These are phyloP conservation scores for Pythium pyrilobum DNA, from an alignment of 352 stramenopile genomes.

Conservation along the genomic window DNA sequence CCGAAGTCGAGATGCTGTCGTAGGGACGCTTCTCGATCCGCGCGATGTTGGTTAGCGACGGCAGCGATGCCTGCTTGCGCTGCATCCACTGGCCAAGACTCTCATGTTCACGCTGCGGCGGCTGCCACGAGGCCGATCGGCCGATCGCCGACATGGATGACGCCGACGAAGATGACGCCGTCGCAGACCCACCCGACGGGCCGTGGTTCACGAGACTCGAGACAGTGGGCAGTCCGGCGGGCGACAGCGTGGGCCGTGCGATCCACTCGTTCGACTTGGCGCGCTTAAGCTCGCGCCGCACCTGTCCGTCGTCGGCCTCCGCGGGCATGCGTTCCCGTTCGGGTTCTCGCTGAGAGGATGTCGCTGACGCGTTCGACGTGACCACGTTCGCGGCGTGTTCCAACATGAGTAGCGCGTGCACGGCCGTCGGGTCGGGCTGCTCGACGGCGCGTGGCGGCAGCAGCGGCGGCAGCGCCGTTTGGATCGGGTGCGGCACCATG, in stretches of 20 bases:
- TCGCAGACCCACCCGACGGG: background rate
- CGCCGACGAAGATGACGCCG: background rate
- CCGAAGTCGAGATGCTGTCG: slow-evolving; percentile 16
- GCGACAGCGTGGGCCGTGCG: slow-evolving; percentile 8
- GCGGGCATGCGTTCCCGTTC: background rate
- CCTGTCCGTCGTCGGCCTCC: slow-evolving; percentile 3
- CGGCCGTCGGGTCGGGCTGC: slow-evolving; percentile 10
- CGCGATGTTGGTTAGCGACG: slow-evolving; percentile 13
- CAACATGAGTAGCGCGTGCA: slow-evolving; percentile 14
- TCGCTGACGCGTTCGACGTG: background rate
- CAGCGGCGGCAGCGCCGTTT: slow-evolving; percentile 6
- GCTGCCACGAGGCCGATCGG: slow-evolving; percentile 15
- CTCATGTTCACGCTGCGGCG: slow-evolving; percentile 6
- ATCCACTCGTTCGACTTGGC: slow-evolving; percentile 21
- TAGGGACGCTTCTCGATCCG: slow-evolving; percentile 13
- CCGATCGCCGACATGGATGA: slow-evolving; percentile 1
- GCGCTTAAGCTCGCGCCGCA: slow-evolving; percentile 14
- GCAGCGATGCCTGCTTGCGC: slow-evolving; percentile 15
- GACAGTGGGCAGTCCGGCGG: slow-evolving; percentile 2
- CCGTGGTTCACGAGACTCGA: background rate
- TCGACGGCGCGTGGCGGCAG: slow-evolving; percentile 4
- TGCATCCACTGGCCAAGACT: slow-evolving; percentile 16
- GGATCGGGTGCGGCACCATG: slow-evolving; percentile 7
- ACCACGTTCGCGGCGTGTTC: slow-evolving; percentile 4
- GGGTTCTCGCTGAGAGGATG: background rate